These are phyloP conservation scores for Kingdonia uniflora DNA, from an alignment of 164 flowering plant genomes.

Conservation along the genomic window DNA sequence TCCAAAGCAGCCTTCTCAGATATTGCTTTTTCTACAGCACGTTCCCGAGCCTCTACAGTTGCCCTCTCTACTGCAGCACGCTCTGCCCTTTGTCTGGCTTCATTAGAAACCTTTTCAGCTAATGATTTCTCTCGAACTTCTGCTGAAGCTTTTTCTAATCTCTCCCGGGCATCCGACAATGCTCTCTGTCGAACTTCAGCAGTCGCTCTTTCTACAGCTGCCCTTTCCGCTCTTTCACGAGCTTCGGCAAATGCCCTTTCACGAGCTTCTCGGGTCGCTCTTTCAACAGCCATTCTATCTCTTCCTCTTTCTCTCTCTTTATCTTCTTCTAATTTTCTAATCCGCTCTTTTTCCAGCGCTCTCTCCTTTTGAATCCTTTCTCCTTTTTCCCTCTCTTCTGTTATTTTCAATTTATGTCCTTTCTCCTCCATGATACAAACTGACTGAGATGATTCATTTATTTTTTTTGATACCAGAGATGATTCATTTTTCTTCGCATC, in stretches of 20 bases:
- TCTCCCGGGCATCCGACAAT: conserved; percentile 43
- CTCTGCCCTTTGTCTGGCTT: conserved; percentile 63
- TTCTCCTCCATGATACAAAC: conserved; percentile 15
- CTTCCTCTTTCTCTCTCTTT: conserved; percentile 35
- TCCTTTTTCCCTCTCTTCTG: conserved; percentile 26
- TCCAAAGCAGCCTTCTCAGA: conserved; percentile 39
- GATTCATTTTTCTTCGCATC: conserved; percentile 24
- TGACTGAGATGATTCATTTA: conserved; percentile 18
- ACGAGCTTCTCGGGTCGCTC: conserved; percentile 83
- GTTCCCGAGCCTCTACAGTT: conserved; percentile 74
- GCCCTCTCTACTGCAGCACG: conserved; percentile 94
- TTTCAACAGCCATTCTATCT: conserved; percentile 52
- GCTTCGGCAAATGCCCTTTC: conserved; percentile 76
- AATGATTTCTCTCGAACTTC: conserved; percentile 27
- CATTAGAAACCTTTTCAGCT: conserved; percentile 46
- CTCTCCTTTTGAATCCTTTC: conserved; percentile 24
- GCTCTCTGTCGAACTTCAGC: conserved; percentile 48
- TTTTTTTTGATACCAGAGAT: no score
- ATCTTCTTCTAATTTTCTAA: conserved; percentile 28
- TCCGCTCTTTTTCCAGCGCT: conserved; percentile 27
- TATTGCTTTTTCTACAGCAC: conserved; percentile 69
- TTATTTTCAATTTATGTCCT: conserved; percentile 12
- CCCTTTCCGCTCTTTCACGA: conserved; percentile 62
- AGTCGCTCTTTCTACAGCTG: conserved; percentile 59
- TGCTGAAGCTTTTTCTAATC: conserved; percentile 37